Percentiles rank a stretch among this genome's conserved stretches.
phyloP scores from a whole-genome alignment of 352 stramenopile species.

The Pythium coloratum region DNA sequence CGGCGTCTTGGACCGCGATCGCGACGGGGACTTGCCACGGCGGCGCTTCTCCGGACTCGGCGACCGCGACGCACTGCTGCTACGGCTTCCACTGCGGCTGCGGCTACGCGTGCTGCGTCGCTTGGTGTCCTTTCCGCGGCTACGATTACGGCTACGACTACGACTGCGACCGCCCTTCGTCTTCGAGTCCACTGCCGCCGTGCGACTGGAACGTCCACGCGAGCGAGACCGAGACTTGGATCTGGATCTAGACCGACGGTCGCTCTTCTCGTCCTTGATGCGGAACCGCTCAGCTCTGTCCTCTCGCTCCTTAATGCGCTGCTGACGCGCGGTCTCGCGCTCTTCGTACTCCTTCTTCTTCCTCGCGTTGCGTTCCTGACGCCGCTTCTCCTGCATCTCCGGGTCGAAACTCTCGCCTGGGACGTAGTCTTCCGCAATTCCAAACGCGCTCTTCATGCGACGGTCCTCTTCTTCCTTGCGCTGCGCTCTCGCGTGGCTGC shows the following conservation, averaged over 20 bases:
- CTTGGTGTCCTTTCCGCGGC: neutral
- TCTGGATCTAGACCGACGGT: neutral
- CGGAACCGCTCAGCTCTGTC: conserved; percentile 37
- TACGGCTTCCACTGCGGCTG: conserved; percentile 7
- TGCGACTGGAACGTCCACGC: conserved; percentile 1
- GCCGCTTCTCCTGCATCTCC: conserved; percentile 65
- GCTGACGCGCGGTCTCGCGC: conserved; percentile 39
- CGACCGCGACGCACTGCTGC: conserved; percentile 1
- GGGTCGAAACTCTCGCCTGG: conserved; percentile 77
- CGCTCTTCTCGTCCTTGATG: conserved; percentile 18
- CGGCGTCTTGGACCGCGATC: conserved; percentile 8
- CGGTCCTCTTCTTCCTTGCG: conserved; percentile 71
- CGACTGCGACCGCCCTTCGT: neutral
- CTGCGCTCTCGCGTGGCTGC: conserved; percentile 54
- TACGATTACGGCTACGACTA: conserved; percentile 6
- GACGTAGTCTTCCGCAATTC: conserved; percentile 71
- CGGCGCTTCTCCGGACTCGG: conserved; percentile 6
- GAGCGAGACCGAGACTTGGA: conserved; percentile 27
- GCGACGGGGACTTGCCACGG: conserved; percentile 7
- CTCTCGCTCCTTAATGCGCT: conserved; percentile 41
- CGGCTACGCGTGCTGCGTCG: conserved; percentile 3
- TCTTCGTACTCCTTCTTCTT: conserved; percentile 53
- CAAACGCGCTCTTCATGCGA: conserved; percentile 69
- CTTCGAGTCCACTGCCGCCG: neutral
- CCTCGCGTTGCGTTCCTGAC: conserved; percentile 45